These are phyloP conservation scores for Talaromyces sp. DNA, from an alignment of 2,329 filamentous ascomycete genomes.

Conservation along the genomic window DNA sequence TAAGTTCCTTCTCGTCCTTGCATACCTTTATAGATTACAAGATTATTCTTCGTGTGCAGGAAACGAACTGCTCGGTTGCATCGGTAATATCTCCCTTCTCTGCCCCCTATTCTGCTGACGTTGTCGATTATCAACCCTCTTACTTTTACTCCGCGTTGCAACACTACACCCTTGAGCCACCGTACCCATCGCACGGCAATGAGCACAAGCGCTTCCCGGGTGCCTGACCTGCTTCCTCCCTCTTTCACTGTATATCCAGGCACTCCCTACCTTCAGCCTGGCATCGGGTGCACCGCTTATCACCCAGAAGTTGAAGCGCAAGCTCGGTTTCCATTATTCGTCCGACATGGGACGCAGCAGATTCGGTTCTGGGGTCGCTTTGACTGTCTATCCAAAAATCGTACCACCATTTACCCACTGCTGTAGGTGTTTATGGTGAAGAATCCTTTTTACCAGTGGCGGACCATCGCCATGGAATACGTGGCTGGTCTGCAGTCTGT, in stretches of 20 bases:
- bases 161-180: not conserved
- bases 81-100: not conserved
- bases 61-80: not conserved
- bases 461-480: not conserved
- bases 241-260: conserved; percentile 5
- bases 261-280: not conserved
- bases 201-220: conserved; percentile 7
- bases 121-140: not conserved
- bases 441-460: not conserved
- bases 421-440: not conserved
- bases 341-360: not conserved
- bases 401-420: not conserved
- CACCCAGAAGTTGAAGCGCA: not conserved
- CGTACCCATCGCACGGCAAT: not conserved
- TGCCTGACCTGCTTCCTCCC: conserved; percentile 3
- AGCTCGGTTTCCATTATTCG: conserved; percentile 16
- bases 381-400: not conserved
- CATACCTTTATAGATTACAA: not conserved
- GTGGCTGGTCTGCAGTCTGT: not conserved
- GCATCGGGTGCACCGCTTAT: not conserved
- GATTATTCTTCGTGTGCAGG: not conserved
- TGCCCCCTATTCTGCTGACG: not conserved
- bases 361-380: not conserved
- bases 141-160: not conserved
- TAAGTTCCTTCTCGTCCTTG: not conserved